Conservation (phyloP, 768 basidiomycete genomes). For the Phlegmacium glaucopus region DNA sequence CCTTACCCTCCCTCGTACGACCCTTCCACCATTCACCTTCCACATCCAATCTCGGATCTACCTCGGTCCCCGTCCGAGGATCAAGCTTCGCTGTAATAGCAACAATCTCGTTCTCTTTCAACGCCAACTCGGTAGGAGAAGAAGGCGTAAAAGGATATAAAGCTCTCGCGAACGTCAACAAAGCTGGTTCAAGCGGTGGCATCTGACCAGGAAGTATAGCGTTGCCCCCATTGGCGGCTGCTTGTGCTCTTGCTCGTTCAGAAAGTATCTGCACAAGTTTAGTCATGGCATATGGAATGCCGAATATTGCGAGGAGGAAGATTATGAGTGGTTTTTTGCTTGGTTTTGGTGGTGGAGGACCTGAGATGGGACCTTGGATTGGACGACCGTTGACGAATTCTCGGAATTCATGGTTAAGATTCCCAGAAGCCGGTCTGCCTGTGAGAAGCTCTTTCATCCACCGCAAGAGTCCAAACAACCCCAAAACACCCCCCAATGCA, state of each 20-base stretch:
- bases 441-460: slow-evolving; percentile 75
- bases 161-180: slow-evolving; percentile 81
- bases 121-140: slow-evolving; percentile 71
- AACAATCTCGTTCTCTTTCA: slow-evolving; percentile 90
- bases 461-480: slow-evolving; percentile 83
- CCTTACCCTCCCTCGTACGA: slow-evolving; percentile 83
- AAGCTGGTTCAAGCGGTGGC: slow-evolving; percentile 72
- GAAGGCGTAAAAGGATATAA: slow-evolving; percentile 74
- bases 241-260: slow-evolving; percentile 49
- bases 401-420: slow-evolving; percentile 63
- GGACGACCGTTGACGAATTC: slow-evolving; percentile 71
- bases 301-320: slow-evolving; percentile 92
- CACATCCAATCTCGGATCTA: slow-evolving; percentile 60
- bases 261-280: slow-evolving; percentile 79
- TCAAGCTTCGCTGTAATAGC: slow-evolving; percentile 84
- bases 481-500: slow-evolving; percentile 90
- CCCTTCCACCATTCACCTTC: slow-evolving; percentile 94
- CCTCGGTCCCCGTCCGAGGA: slow-evolving; percentile 62
- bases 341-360: slow-evolving; percentile 49
- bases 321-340: slow-evolving; percentile 89
- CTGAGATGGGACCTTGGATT: slow-evolving; percentile 41
- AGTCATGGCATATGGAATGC: slow-evolving; percentile 91
- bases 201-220: slow-evolving; percentile 37
- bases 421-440: slow-evolving; percentile 28
- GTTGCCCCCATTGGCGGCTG: slow-evolving; percentile 36